Evolutionary conservation across 805 yeast species (phyloP).

Genomic region (Kockiozyma suomiensis): DNA sequence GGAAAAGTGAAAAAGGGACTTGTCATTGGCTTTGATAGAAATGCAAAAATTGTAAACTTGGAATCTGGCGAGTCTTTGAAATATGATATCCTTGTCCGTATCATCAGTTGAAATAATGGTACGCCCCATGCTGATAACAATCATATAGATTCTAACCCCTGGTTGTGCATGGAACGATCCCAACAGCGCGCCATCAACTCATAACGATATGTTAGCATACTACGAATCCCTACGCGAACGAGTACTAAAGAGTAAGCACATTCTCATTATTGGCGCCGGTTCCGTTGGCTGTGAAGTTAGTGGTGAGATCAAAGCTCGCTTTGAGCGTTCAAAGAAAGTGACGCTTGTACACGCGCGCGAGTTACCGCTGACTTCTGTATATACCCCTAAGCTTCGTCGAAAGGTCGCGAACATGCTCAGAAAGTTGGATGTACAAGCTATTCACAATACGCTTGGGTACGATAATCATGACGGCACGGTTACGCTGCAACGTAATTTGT

Average conservation of each 20-base stretch:
- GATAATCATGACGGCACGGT: slow-evolving; percentile 19
- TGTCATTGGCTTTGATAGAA: slow-evolving; percentile 2
- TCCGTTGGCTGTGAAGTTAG: slow-evolving; percentile 56
- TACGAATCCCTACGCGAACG: slow-evolving; percentile 26
- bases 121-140: neutral
- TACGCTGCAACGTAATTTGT: neutral
- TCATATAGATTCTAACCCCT: slow-evolving; percentile 23
- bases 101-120: too few relatives aligned
- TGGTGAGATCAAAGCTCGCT: slow-evolving; percentile 50
- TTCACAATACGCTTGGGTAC: slow-evolving; percentile 12
- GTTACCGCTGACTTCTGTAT: slow-evolving; percentile 17
- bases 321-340: slow-evolving; percentile 44
- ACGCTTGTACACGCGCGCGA: slow-evolving; percentile 34
- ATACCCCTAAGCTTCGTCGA: slow-evolving; percentile 16
- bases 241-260: slow-evolving; percentile 43
- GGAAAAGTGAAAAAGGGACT: slow-evolving; percentile 5
- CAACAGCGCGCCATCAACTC: neutral
- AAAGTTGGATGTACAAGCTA: slow-evolving; percentile 29
- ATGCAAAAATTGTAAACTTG: neutral
- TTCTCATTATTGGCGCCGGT: slow-evolving; percentile 56
- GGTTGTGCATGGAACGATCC: slow-evolving; percentile 13
- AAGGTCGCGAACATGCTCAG: slow-evolving; percentile 26
- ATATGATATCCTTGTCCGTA: slow-evolving; percentile 14
- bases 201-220: neutral
- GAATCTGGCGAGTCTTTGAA: slow-evolving; percentile 3